Evolutionary conservation across 495 filamentous ascomycete species (phyloP).

Genomic region (Penicillium chermesinum): DNA sequence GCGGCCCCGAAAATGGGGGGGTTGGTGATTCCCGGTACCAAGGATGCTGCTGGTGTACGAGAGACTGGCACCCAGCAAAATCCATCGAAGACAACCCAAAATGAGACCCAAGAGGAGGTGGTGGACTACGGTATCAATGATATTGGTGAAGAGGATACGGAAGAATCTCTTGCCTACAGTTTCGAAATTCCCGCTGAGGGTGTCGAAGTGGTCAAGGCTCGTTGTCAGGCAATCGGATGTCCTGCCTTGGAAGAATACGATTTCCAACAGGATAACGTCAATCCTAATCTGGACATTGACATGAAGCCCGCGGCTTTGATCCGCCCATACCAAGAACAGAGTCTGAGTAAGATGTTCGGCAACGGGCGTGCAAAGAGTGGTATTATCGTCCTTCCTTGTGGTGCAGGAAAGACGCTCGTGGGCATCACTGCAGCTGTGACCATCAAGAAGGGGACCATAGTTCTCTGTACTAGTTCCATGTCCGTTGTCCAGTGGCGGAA

Average conservation of each 20-base stretch:
- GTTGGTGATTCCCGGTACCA: constrained; percentile 91
- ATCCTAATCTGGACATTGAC: constrained; percentile 92
- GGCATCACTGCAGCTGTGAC: constrained; percentile 97
- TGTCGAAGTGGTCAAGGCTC: constrained; percentile 83
- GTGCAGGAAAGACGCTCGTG: constrained; percentile 94
- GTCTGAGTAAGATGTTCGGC: constrained; percentile 97
- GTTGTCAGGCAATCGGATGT: constrained; percentile 78
- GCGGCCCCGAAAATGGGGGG: constrained; percentile 84
- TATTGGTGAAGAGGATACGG: constrained; percentile 79
- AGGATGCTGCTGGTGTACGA: constrained; percentile 79
- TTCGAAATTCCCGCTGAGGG: constrained; percentile 78
- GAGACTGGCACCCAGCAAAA: constrained; percentile 51
- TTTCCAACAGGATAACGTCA: constrained; percentile 87
- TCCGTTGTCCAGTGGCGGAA: constrained; percentile 95
- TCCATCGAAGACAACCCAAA: constrained; percentile 23
- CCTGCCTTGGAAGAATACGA: constrained; percentile 96
- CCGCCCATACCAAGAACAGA: constrained; percentile 82
- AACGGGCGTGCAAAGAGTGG: constrained; percentile 95
- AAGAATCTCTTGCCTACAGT: constrained; percentile 85
- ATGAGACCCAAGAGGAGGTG: constrained; percentile 45
- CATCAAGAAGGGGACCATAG: constrained; percentile 91
- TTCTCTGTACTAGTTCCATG: constrained; percentile 96
- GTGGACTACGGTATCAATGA: constrained; percentile 61
- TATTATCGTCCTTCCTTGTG: constrained; percentile 95
- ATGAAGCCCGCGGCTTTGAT: constrained; percentile 47